Evolutionary conservation across 352 stramenopile genomes (phyloP), one percentile per base, ranked within the genome.

Genomic region (Phytophthora syringae): DNA sequence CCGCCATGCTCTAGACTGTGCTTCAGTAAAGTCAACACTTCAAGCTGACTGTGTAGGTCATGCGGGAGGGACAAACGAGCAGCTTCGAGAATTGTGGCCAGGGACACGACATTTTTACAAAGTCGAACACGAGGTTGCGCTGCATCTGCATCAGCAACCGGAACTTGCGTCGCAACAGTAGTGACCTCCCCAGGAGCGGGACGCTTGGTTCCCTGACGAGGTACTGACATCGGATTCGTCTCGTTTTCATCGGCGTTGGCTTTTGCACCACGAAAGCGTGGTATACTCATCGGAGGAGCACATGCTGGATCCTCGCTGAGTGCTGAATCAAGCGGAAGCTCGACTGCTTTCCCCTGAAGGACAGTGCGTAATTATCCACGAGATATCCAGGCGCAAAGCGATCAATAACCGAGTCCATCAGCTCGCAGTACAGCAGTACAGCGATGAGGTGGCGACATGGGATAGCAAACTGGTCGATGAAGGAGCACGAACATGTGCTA

Each of bases 371-470:
- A 27, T 70, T 86, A 5, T 78, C 61, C 21, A 82, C 68, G 30
- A 72, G 65, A 42, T 86, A 89, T n/a, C 68, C 68, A 24, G 69
- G 37, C 10, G 68, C 78, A 56, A 87, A 89, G 11, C 76, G 67
- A 12, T 60, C 65, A 36, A 65, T 67, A 49, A 84, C 67, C 13
- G 61, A 71, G 43, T 87, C 74, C 71, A 83, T 85, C 52, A 80
- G 74, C 15, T 74, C 52, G 25, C 73, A 86, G 45, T 84, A 86
- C 16, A 86, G 57, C 65, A 84, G 62, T 27, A 80, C 80, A 2
- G 80, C 77, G 44, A 89, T 80, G 49, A 89, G 45, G 53, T 89
- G 80, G n/a, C 76, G 76, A 30, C 80, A 89, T 25, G 80, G 80
- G 28, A 87, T 84, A 10, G 67, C 73, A 55, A 75, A 74, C 52